phyloP scores from a whole-genome alignment of 2,329 filamentous ascomycete genomes.

The Aureobasidium sp. region DNA sequence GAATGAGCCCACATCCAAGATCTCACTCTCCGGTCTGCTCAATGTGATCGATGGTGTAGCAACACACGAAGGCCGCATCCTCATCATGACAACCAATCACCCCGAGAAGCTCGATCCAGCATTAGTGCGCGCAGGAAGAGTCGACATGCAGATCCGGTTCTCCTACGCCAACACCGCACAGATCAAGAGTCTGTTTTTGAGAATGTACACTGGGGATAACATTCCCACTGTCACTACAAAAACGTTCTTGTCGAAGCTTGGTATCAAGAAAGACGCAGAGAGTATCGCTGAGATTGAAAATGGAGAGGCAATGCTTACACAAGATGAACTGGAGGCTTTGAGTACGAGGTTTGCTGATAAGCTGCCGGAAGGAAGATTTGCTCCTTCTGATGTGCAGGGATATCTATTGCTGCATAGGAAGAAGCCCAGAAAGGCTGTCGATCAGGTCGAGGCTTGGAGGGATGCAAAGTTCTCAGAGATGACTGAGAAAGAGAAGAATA shows the following conservation, averaged over 20 bases:
- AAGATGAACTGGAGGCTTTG: constrained; percentile 29
- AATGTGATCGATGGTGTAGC: constrained; percentile 80
- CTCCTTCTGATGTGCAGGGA: constrained; percentile 46
- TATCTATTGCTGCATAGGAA: constrained; percentile 44
- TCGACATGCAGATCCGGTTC: constrained; percentile 61
- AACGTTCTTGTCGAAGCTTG: background rate
- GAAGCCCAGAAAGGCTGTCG: constrained; percentile 37
- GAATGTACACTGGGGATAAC: constrained; percentile 22
- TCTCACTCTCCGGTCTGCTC: constrained; percentile 69
- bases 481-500: background rate
- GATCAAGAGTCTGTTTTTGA: constrained; percentile 33
- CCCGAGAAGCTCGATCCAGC: constrained; percentile 64
- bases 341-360: constrained; percentile 36
- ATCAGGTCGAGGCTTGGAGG: constrained; percentile 33
- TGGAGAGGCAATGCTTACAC: background rate
- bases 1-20: constrained; percentile 29
- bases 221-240: background rate
- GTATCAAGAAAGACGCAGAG: background rate
- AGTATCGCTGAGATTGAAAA: background rate
- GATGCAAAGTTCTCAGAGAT: background rate
- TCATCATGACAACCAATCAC: constrained; percentile 77
- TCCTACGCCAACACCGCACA: constrained; percentile 34
- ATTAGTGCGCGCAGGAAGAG: constrained; percentile 63
- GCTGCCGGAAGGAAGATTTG: constrained; percentile 40
- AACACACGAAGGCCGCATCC: constrained; percentile 66